phyloP scores from a whole-genome alignment of 2,329 filamentous ascomycete species.

The Penicillium occitanis region DNA sequence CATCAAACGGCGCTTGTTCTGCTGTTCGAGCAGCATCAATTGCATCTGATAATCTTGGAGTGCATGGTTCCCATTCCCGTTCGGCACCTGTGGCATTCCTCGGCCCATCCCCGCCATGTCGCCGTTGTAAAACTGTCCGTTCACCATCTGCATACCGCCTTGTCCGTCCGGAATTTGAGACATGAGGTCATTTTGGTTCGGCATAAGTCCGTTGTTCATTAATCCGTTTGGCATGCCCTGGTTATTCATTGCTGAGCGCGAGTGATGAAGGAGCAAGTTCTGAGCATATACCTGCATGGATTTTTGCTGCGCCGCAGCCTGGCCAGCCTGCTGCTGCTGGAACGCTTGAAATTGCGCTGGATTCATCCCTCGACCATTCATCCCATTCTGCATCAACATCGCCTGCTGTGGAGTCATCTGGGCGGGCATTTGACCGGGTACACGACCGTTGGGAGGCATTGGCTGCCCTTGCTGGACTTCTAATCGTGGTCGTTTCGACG shows the following conservation, averaged over 20 bases:
- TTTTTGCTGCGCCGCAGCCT: slow-evolving; percentile 62
- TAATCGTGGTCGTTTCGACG: slow-evolving; percentile 83
- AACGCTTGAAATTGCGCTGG: slow-evolving; percentile 71
- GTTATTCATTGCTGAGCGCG: slow-evolving; percentile 73
- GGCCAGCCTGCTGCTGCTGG: slow-evolving; percentile 55
- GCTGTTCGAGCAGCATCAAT: slow-evolving; percentile 66
- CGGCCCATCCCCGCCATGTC: slow-evolving; percentile 53
- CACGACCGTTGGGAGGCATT: slow-evolving; percentile 72
- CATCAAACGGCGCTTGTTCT: slow-evolving; percentile 66
- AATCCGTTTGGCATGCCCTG: slow-evolving; percentile 75
- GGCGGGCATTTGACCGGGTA: slow-evolving; percentile 68
- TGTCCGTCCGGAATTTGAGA: slow-evolving; percentile 65
- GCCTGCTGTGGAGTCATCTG: slow-evolving; percentile 59
- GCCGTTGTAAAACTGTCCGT: slow-evolving; percentile 58
- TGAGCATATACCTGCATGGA: slow-evolving; percentile 84
- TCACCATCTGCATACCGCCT: slow-evolving; percentile 42
- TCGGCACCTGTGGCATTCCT: slow-evolving; percentile 38
- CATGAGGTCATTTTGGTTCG: slow-evolving; percentile 81
- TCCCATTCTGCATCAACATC: slow-evolving; percentile 61
- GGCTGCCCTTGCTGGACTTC: slow-evolving; percentile 69
- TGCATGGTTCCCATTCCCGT: slow-evolving; percentile 57
- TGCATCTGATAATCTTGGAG: slow-evolving; percentile 71
- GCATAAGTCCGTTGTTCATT: slow-evolving; percentile 63
- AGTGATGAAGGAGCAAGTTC: slow-evolving; percentile 76
- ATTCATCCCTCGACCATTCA: slow-evolving; percentile 72